Base-by-base conservation (phyloP, 2,329 filamentous ascomycete genomes). In the Colletotrichum shisoi region DNA sequence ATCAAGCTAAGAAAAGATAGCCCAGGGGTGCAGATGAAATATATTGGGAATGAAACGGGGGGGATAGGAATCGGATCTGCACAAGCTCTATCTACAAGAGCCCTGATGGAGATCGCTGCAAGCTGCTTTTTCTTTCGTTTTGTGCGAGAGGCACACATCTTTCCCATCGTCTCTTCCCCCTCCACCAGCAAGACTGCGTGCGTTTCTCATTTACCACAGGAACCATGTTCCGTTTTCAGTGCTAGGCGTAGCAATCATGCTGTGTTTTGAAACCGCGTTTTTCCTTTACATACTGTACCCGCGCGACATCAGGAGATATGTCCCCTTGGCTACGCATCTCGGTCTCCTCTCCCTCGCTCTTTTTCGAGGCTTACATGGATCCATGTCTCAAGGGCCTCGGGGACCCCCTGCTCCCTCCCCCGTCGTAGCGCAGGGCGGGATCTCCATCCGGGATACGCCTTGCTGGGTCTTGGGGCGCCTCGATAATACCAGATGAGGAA, bases 101-200 rank as follows among this genome's bases (percentile, higher is more conserved):
- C 60, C 64, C 60, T 63, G 64, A 53, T 15, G 64, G 40, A 63
- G 64, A 63, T 67, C 60, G 46, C 27, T 66, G 40, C 21, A 21
- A 40, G 8, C 31, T 34, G 31, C 7, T 9, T 34, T 34, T 34
- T 9, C 7, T 11, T 34, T 42, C 53, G 13, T 52, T 52, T 21
- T n/a, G 40, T 57, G 31, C n/a, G 42, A 66, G 15, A n/a, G 31
- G n/a, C 34, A 34, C 31, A 3, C 31, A 9, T 9, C 31, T 34
- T 34, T 34, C 7, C 7, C 31, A 34, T 34, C 31, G 31, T 34
- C 31, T 34, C 31, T 34, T 34, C 31, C 9, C 31, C 31, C 31
- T 34, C 7, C 31, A 34, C 8, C 31, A 34, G 31, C 31, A 34
- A 34, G 31, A 9, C 31, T 34, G 31, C 31, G 7, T 34, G 31